Conservation (phyloP, 23 red algal species). For the Cyanidiococcus yangmingshanensis region DNA sequence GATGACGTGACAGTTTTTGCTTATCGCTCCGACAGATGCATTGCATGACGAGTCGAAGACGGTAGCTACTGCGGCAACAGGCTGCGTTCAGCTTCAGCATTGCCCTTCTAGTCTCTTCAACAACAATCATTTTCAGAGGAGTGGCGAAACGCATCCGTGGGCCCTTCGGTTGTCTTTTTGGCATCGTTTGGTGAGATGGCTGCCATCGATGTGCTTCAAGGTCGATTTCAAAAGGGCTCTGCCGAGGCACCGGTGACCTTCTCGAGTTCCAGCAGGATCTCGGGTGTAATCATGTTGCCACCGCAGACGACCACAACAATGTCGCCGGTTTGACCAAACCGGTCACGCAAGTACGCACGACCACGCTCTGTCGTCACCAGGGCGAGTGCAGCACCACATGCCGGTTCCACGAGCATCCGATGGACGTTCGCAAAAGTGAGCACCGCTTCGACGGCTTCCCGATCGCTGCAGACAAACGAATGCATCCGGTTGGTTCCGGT, state of each 20-base stretch:
- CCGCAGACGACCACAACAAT: slow-evolving; percentile 76
- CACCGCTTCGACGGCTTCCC: slow-evolving; percentile 58
- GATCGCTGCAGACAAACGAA: slow-evolving; percentile 37
- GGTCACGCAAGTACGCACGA: neutral
- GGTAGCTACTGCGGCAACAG: no score
- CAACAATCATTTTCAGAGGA: no score
- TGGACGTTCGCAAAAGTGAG: slow-evolving; percentile 49
- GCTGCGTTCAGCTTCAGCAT: no score
- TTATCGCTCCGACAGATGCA: no score
- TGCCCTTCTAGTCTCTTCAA: no score
- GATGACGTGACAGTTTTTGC: no score
- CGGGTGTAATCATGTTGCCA: slow-evolving; percentile 58
- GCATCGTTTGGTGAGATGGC: no score
- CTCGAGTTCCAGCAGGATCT: slow-evolving; percentile 29
- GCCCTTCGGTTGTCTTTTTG: no score
- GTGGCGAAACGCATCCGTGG: no score
- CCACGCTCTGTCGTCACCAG: slow-evolving; percentile 16
- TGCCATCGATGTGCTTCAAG: no score
- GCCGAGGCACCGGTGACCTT: neutral
- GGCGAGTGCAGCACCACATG: slow-evolving; percentile 69
- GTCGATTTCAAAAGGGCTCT: no score
- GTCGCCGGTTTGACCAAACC: slow-evolving; percentile 13
- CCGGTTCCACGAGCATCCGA: slow-evolving; percentile 72
- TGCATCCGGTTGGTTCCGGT: neutral
- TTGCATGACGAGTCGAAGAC: no score